Evolutionary conservation across 2,329 filamentous ascomycete species (phyloP).

Genomic region (Huntiella savannae): DNA sequence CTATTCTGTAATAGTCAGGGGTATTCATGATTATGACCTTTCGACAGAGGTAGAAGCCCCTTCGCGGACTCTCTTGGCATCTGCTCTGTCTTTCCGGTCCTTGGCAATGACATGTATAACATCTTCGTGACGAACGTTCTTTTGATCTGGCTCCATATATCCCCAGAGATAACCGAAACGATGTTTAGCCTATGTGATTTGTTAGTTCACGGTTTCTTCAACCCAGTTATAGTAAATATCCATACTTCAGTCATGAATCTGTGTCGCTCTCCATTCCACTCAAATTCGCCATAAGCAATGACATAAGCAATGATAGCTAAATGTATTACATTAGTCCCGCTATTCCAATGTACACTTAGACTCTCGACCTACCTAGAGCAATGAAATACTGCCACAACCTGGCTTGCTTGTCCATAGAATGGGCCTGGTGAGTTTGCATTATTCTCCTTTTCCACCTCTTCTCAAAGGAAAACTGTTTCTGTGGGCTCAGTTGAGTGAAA

Average conservation of each 20-base stretch:
- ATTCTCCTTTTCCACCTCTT: slow-evolving; percentile 57
- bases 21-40: no score
- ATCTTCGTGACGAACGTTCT: slow-evolving; percentile 1
- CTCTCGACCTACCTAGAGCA: slow-evolving; percentile 31
- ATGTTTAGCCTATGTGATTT: slow-evolving; percentile 3
- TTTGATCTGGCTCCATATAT: slow-evolving; percentile 20
- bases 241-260: slow-evolving; percentile 25
- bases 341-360: no score
- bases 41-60: background rate
- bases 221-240: background rate
- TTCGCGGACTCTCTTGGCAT: background rate
- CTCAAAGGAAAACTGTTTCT: slow-evolving; percentile 62
- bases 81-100: background rate
- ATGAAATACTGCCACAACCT: slow-evolving; percentile 44
- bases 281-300: slow-evolving; percentile 25
- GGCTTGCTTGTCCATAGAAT: slow-evolving; percentile 44
- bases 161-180: slow-evolving; percentile 21
- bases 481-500: slow-evolving; percentile 46
- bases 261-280: slow-evolving; percentile 25
- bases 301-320: slow-evolving; percentile 21
- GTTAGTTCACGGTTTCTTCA: background rate
- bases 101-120: background rate
- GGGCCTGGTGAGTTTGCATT: slow-evolving; percentile 39
- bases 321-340: background rate
- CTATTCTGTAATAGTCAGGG: no score